Percentiles rank a stretch among this genome's conserved stretches.
Conservation (phyloP, 75 land plant species). For the Picea glauca region DNA sequence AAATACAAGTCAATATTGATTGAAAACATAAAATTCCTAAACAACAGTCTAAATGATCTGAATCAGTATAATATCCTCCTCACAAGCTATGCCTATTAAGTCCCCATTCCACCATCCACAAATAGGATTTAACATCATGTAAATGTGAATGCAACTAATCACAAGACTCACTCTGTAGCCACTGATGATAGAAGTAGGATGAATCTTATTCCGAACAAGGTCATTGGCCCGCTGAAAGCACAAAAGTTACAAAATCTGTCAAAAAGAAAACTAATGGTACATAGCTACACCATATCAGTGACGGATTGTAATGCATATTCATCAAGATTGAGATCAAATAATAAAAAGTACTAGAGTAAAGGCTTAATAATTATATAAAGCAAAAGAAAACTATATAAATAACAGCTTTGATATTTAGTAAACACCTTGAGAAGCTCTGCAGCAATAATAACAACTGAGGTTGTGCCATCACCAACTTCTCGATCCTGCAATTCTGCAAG, state of each 20-base stretch:
- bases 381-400: background rate
- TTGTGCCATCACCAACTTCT: slow-evolving; percentile 99
- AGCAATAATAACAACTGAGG: slow-evolving; percentile 95
- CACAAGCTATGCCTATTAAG: background rate
- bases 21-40: background rate
- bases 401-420: background rate
- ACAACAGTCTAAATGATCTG: background rate
- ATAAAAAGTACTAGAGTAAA: background rate
- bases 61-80: background rate
- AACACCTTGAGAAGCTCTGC: slow-evolving; percentile 91
- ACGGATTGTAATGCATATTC: background rate
- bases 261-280: background rate
- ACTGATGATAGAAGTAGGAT: slow-evolving; percentile 97
- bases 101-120: background rate
- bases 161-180: slow-evolving; percentile 75
- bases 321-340: background rate
- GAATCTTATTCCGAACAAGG: slow-evolving; percentile 92
- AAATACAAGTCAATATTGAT: background rate
- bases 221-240: slow-evolving; percentile 87
- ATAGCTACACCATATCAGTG: background rate
- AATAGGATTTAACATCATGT: background rate
- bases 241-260: background rate
- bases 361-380: background rate
- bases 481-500: slow-evolving; percentile 95
- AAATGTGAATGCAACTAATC: background rate